Evolutionary conservation across 345 rosid species (phyloP), one percentile per base, ranked within the genome.

Genomic region (Laguncularia racemosa): DNA sequence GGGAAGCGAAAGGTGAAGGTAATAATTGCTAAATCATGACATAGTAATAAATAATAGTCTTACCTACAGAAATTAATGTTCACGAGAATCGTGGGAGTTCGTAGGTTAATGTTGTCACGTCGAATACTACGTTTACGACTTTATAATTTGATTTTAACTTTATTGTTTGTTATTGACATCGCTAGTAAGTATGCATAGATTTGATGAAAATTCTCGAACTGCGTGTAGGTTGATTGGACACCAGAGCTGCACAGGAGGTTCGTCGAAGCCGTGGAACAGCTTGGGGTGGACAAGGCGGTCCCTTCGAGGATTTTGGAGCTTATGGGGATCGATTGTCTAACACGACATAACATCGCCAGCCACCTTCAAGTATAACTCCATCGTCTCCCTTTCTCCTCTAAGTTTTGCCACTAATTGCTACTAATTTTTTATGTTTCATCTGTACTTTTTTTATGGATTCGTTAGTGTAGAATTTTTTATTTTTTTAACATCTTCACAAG

Each of bases 331-430:
- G 84, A 85, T 23, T 76, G 95, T 71, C 95, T 93, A 53, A 93
- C 99, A 66, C 99, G 99, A 62, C 97, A 93, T 71, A 93, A 93
- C 70, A 79, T 93, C 15, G 99, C 99, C 20, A 93, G 96, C 67
- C 99, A 93, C 72, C 99, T 93, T 47, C 99, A 93, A 70, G 99
- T 93, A 83, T 44, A 6, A 9, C 7, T 33, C 40, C 40, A 33
- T 40, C 20, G 3, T 18, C 23, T 46, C 40, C 59, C 49, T 51
- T 19, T 21, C n/a, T 50, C 26, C 17, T 26, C 56, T n/a, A n/a
- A n/a, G n/a, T n/a, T n/a, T 2, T 23, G n/a, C 13, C 20, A 40
- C 52, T 43, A 8, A 21, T n/a, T n/a, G n/a, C n/a, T 15, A 14
- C 20, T 17, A 52, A 58, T 16, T 48, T 16, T n/a, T 15, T 8